Base-by-base conservation (phyloP, 306 rosid species). In the Lathyrus tuberosus region DNA sequence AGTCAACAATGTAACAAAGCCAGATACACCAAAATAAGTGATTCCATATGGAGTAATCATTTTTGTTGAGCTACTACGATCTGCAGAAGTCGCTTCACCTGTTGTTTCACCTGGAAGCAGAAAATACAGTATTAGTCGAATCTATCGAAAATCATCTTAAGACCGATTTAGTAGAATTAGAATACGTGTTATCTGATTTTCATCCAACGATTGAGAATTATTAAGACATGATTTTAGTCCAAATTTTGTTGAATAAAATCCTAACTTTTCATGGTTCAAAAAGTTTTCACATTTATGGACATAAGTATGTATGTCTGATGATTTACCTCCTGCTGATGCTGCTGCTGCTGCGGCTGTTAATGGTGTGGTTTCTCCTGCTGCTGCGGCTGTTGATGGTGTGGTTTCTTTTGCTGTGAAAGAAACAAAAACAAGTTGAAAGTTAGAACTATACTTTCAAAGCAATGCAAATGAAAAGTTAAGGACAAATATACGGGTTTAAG, bases 31-130 rank as follows among this genome's bases (percentile, higher is more conserved):
- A 48, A 64, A 65, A 17, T 31, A 62, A 26, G 28, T 48, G 41
- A 33, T 52, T 53, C 76, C 77, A 52, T 37, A 6, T 3, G 84
- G 75, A 49, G 78, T 70, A 52, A 61, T 74, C 57, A 57, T 63
- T 17, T 67, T 57, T 68, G 70, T 4, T 33, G 82, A 60, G 57
- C 76, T 57, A n/a, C 43, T 3, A 16, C 65, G 11, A 3, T 2
- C 41, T 54, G 44, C 16, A 1, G n/a, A n/a, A n/a, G n/a, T 0
- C 0, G 1, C 51, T 5, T 24, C 69, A 6, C 18, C 5, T 0
- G 1, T 5, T 8, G 4, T 16, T 6, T 1, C 12, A 8, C 17
- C 77, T 75, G 66, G 2, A 53, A 42, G 14, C 16, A 71, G 5
- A 15, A 65, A 70, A 70, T 65, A 66, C 6, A 51, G 5, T 48